phyloP scores from a whole-genome alignment of 2,329 filamentous ascomycete genomes.

The Penicillium digitatum region DNA sequence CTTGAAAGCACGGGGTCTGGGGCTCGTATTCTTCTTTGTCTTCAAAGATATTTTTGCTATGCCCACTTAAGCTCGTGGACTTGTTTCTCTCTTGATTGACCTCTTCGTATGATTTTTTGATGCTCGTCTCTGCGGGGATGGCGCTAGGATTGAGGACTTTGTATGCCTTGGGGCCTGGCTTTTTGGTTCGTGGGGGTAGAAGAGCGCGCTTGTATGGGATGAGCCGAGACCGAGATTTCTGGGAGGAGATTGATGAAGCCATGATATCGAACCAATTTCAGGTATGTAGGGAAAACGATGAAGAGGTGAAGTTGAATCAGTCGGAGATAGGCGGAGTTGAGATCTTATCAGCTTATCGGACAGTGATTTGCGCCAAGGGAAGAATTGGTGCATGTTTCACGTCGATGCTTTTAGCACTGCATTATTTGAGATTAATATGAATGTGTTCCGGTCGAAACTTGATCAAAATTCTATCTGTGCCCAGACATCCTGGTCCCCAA shows the following conservation, averaged over 20 bases:
- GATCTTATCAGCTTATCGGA: background rate
- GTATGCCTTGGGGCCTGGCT: background rate
- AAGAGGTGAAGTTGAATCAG: background rate
- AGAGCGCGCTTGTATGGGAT: conserved; percentile 31
- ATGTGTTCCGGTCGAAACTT: background rate
- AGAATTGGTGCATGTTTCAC: background rate
- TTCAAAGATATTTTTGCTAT: background rate
- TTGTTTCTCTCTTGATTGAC: background rate
- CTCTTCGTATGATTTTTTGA: conserved; percentile 11
- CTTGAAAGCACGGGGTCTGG: conserved; percentile 22
- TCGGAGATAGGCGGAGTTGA: background rate
- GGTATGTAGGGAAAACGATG: background rate
- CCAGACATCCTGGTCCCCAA: no score
- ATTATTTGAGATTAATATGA: background rate
- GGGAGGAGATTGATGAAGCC: conserved; percentile 5
- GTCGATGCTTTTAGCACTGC: background rate
- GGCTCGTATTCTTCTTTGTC: background rate
- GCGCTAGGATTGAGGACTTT: conserved; percentile 26
- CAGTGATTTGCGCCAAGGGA: background rate
- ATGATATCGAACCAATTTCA: background rate
- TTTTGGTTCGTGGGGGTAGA: conserved; percentile 8
- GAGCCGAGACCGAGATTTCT: conserved; percentile 20
- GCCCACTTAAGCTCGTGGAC: background rate
- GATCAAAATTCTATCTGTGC: background rate
- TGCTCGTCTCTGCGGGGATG: conserved; percentile 15